A percentile compares a stretch with the other conserved stretches of the same genome.
phyloP scores from a whole-genome alignment of 164 flowering plant genomes.

The Stephania cephalantha region DNA sequence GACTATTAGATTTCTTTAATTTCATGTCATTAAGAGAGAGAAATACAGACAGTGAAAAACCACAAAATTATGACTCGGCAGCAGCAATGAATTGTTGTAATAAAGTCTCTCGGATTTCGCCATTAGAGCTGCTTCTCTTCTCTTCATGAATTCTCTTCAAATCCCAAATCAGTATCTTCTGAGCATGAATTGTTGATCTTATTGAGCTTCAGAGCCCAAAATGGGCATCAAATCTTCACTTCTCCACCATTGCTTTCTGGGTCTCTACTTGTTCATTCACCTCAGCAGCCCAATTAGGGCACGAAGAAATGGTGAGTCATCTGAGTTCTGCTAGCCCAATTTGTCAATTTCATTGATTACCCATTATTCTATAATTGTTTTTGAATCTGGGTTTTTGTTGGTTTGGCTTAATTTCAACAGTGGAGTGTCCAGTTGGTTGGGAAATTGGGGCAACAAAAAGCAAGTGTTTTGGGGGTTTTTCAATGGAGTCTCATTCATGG shows the following conservation, averaged over 20 bases:
- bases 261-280: background rate
- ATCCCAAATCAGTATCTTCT: too few relatives aligned
- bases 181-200: too few relatives aligned
- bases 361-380: background rate
- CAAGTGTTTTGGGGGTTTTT: conserved; percentile 42
- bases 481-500: conserved; percentile 40
- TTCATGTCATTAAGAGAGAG: too few relatives aligned
- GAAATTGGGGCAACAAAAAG: conserved; percentile 33
- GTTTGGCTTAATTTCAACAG: background rate
- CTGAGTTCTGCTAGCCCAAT: background rate
- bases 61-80: too few relatives aligned
- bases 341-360: background rate
- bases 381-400: background rate
- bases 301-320: background rate
- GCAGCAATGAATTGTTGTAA: too few relatives aligned
- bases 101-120: too few relatives aligned
- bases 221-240: background rate
- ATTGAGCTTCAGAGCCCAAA: too few relatives aligned
- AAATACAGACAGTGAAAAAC: too few relatives aligned
- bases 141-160: too few relatives aligned
- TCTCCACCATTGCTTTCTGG: background rate
- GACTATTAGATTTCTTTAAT: too few relatives aligned
- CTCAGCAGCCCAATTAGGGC: background rate
- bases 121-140: too few relatives aligned
- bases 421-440: conserved; percentile 63